Evolutionary conservation across 371 early-diverging fungal species (phyloP), one percentile per base, ranked within the genome.

Genomic region (Actinomortierella ambigua): DNA sequence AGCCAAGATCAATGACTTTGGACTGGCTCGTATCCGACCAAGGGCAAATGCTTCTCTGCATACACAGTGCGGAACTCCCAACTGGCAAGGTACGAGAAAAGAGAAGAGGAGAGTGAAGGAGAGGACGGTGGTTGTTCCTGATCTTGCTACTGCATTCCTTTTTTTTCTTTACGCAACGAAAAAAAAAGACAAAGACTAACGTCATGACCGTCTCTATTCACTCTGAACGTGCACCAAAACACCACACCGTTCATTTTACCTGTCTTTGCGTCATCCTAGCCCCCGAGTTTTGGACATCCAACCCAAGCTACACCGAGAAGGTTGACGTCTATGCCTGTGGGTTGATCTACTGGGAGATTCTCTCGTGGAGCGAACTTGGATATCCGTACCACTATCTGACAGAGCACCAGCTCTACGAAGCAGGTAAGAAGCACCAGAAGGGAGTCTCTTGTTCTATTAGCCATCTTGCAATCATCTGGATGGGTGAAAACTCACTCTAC

Each of bases 1-100:
- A 7, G 88, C 90, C 44, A 93, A 92, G 73, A 88, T 90, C 22
- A 91, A 89, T 61, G 92, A 92, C 77, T 93, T 92, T 81, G 91
- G 92, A 5, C 63, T 93, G 66, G 90, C 91, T 2, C 82, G 90
- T 43, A 91, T 92, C 50, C 79, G 90, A 15, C 87, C 88, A 18
- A 84, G 82, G 42, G 84, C 85, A 46, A 88, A 85, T 48, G 81
- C 86, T 13, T 75, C 85, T 40, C 80, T 89, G 71, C 91, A 89
- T 46, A 90, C 89, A 0, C 89, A 88, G 47, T 90, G 89, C 61
- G 91, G 91, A 14, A 90, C 90, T 14, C 88, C 88, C 44, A 90
- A 92, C 69, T 92, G 92, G 92, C 85, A 89, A 79, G 68, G 59
- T 68, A 65, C 41, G 41, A 18, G 40, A 55, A 41, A 34, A 11